phyloP scores from a whole-genome alignment of 2,329 filamentous ascomycete species.

The Teratosphaeria nubilosa region DNA sequence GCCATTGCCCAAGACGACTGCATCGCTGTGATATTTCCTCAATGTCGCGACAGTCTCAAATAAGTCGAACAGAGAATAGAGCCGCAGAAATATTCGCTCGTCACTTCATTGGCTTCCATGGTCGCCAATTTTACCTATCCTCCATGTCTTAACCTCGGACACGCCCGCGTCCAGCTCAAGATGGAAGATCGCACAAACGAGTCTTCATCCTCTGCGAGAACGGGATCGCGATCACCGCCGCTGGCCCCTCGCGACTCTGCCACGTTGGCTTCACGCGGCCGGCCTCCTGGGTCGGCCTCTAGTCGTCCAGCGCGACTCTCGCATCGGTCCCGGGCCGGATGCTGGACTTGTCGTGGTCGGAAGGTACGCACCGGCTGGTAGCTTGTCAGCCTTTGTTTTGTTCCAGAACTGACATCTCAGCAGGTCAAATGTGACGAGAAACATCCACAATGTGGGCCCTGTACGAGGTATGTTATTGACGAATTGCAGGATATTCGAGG shows the following conservation, averaged over 20 bases:
- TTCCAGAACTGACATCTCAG: conserved; percentile 8
- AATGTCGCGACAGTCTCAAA: not conserved
- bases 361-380: conserved; percentile 17
- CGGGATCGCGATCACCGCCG: conserved; percentile 24
- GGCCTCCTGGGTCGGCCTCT: conserved; percentile 6
- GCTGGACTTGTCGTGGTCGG: conserved; percentile 34
- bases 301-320: conserved; percentile 34
- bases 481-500: too few species aligned
- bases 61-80: not conserved
- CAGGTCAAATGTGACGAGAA: conserved; percentile 48
- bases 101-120: conserved; percentile 1
- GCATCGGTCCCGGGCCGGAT: conserved; percentile 44
- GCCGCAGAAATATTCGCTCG: conserved; percentile 4
- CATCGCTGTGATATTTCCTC: not conserved
- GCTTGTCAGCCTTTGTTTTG: not conserved
- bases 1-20: not conserved
- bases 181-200: conserved; percentile 3
- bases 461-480: conserved; percentile 29
- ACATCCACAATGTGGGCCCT: conserved; percentile 47
- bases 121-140: conserved; percentile 2
- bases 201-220: conserved; percentile 1
- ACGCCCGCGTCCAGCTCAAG: not conserved
- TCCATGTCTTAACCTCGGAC: conserved; percentile 1
- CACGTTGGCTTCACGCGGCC: conserved; percentile 14
- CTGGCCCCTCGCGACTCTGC: conserved; percentile 19